These are phyloP conservation scores for Phytophthora kernoviae DNA, from an alignment of 352 stramenopile genomes.

Conservation along the genomic window DNA sequence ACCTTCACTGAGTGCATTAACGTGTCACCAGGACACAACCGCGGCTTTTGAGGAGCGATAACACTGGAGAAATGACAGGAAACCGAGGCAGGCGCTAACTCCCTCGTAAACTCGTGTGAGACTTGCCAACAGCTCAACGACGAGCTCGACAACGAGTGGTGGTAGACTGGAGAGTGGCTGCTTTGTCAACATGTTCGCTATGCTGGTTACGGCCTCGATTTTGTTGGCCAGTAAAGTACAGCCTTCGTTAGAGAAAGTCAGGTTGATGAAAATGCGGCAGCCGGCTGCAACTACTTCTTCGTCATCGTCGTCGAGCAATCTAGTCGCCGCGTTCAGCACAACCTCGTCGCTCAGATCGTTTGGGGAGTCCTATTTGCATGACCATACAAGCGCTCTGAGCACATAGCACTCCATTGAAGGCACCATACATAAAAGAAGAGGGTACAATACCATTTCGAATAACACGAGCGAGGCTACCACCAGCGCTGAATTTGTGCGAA, in stretches of 20 bases:
- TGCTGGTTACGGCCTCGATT: slow-evolving; percentile 39
- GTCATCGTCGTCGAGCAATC: slow-evolving; percentile 47
- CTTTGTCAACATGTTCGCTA: slow-evolving; percentile 52
- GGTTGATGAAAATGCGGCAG: slow-evolving; percentile 60
- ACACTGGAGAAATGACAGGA: slow-evolving; percentile 46
- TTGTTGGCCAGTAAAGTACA: slow-evolving; percentile 46
- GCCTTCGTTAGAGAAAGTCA: slow-evolving; percentile 65
- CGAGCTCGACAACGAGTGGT: slow-evolving; percentile 33
- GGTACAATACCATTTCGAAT: slow-evolving; percentile 43
- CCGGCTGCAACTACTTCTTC: slow-evolving; percentile 51
- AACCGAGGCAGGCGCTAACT: slow-evolving; percentile 44
- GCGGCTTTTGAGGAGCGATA: slow-evolving; percentile 64
- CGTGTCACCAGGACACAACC: slow-evolving; percentile 48
- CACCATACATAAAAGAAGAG: not conserved
- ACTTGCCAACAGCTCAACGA: slow-evolving; percentile 54
- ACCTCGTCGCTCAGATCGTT: slow-evolving; percentile 59
- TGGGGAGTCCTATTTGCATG: slow-evolving; percentile 20
- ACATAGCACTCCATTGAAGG: not conserved
- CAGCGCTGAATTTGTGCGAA: slow-evolving; percentile 51
- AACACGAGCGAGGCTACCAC: slow-evolving; percentile 62
- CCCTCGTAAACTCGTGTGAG: slow-evolving; percentile 67
- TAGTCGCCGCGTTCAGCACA: slow-evolving; percentile 51
- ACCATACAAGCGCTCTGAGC: not conserved
- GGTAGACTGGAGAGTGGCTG: slow-evolving; percentile 51
- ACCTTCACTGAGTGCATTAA: slow-evolving; percentile 47